Conservation (phyloP, 1,284 basidiomycete genomes). For the Vanrija sp. region DNA sequence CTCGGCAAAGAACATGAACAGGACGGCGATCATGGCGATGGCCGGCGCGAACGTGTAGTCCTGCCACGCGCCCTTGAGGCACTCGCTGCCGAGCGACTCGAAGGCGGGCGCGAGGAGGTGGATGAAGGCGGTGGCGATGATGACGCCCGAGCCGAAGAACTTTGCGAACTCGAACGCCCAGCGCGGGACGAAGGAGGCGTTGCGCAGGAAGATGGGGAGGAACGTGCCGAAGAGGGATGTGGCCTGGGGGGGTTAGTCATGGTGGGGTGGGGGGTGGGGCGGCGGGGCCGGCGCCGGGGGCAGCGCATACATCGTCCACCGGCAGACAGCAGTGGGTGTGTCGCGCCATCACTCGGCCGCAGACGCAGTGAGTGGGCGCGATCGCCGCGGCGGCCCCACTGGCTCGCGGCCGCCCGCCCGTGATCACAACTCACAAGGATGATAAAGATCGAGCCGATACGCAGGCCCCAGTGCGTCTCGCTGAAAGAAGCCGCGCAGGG, state of each 20-base stretch:
- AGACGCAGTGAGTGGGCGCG: no score
- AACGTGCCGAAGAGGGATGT: constrained; percentile 67
- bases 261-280: no score
- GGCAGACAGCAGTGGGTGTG: no score
- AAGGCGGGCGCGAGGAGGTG: constrained; percentile 75
- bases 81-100: constrained; percentile 65
- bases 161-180: constrained; percentile 82
- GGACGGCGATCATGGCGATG: constrained; percentile 73
- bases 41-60: constrained; percentile 76
- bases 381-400: no score
- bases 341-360: no score
- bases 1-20: constrained; percentile 78
- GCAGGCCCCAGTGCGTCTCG: constrained; percentile 48
- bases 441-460: constrained; percentile 84
- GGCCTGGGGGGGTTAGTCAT: constrained; percentile 21
- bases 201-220: constrained; percentile 73
- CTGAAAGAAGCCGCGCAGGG: constrained; percentile 22
- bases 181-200: constrained; percentile 62
- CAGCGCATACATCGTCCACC: no score
- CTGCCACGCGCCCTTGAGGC: constrained; percentile 67
- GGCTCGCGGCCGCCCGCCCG: no score
- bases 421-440: constrained; percentile 57
- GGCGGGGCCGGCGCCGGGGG: no score
- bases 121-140: constrained; percentile 89
- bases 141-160: constrained; percentile 92